Evolutionary conservation across 345 rosid species (phyloP), one percentile per base, ranked within the genome.

Genomic region (Arabis hirsuta): DNA sequence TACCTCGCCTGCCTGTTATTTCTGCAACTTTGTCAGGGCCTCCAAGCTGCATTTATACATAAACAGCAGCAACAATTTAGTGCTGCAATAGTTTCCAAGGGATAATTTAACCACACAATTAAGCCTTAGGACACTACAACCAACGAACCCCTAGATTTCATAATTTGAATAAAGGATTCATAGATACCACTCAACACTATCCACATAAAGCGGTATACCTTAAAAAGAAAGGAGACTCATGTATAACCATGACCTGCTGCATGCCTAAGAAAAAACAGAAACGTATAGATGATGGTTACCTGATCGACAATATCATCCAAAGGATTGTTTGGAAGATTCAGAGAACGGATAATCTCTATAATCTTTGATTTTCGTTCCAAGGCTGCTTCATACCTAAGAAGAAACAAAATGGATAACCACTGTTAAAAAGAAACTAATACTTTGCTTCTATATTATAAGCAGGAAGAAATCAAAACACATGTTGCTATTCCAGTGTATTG

Each of bases 21-120:
- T 95, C 99, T 71, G 99, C 96, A 69, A 95, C 96, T 73, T 84
- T 91, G 56, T 89, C 96, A 74, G 97, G 99, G 74, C 97, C 99
- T 71, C 99, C 99, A 79, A 95, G 99, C 99, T 91, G 86, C 83
- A 79, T 26, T 56, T 69, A 57, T 61, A 48, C 77, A 73, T 16
- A 70, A 70, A 63, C 34, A 64, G 62, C 55, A 55, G 7, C 58
- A 55, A 45, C 24, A 76, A 36, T 61, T 61, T 36, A 62, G 64
- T 16, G 16, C 16, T 16, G 16, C 16, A 16, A 16, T 16, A 55
- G 65, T 54, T 75, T 69, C 46, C 59, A 55, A 22, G 56, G 55
- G 20, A 46, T 38, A 19, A 48, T 31, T 64, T 71, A 57, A 42
- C 72, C 62, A 42, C 50, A 57, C 19, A 56, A 12, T 51, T 7